Evolutionary conservation across 2,329 filamentous ascomycete genomes (phyloP).

Genomic region (Colletotrichum nymphaeae): DNA sequence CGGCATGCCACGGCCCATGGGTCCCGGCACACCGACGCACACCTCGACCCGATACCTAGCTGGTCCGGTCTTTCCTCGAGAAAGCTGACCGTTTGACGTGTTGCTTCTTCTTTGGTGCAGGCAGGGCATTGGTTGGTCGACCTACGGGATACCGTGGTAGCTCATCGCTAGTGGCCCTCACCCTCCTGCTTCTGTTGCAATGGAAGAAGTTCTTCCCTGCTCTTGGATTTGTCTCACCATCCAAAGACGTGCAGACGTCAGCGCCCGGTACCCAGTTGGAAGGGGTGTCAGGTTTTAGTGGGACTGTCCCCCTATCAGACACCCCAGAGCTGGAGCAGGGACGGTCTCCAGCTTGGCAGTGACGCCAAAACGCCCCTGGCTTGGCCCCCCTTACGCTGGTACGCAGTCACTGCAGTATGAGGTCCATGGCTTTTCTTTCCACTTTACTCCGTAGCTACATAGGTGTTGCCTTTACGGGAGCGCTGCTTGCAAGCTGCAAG

Average conservation of each 20-base stretch:
- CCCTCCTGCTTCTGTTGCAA: neutral
- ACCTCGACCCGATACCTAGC: neutral
- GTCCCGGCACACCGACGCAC: neutral
- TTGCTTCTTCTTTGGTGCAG: neutral
- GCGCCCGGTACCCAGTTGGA: neutral
- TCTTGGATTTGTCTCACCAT: constrained; percentile 17
- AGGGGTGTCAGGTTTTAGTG: neutral
- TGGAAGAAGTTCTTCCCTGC: constrained; percentile 15
- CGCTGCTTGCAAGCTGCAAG: too few relatives aligned
- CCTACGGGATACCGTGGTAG: too few relatives aligned
- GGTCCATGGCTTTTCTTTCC: neutral
- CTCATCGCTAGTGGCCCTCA: too few relatives aligned
- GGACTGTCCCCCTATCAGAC: constrained; percentile 9
- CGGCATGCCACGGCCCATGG: too few relatives aligned
- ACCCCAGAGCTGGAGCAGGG: neutral
- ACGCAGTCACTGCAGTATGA: too few relatives aligned
- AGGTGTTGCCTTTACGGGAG: neutral
- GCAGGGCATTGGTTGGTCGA: neutral
- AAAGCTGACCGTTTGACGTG: neutral
- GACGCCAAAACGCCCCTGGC: constrained; percentile 25
- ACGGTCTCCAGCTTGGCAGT: constrained; percentile 31
- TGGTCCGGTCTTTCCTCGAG: neutral
- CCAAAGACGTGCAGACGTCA: constrained; percentile 11
- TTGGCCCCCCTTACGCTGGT: constrained; percentile 2
- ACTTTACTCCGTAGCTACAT: too few relatives aligned